Percentiles rank a stretch among this genome's conserved stretches.
These are phyloP conservation scores for Hyphopichia burtonii DNA, from an alignment of 1,139 yeast genomes.

Conservation along the genomic window DNA sequence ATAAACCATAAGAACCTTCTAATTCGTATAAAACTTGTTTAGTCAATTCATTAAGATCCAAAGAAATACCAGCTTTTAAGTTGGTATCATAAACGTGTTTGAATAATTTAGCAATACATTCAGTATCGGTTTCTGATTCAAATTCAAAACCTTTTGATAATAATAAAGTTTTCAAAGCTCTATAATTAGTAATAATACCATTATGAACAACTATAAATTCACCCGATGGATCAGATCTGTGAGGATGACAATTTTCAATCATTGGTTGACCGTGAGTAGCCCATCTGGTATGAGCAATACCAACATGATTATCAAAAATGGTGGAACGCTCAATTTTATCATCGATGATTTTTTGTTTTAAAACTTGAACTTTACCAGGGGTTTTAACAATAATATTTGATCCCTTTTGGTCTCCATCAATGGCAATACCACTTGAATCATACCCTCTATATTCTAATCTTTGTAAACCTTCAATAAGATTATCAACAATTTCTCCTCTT, in stretches of 20 bases:
- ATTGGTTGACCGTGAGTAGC: slow-evolving; percentile 98
- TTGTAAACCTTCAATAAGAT: slow-evolving; percentile 86
- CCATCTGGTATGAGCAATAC: slow-evolving; percentile 99
- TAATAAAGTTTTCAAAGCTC: slow-evolving; percentile 83
- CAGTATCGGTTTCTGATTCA: slow-evolving; percentile 96
- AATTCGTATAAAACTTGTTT: slow-evolving; percentile 90
- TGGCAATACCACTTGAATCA: slow-evolving; percentile 94
- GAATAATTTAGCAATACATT: slow-evolving; percentile 93
- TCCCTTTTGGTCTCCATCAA: slow-evolving; percentile 78
- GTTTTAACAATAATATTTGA: slow-evolving; percentile 62
- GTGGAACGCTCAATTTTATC: slow-evolving; percentile 57
- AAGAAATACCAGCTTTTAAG: slow-evolving; percentile 42
- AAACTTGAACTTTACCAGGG: slow-evolving; percentile 87
- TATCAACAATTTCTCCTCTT: slow-evolving; percentile 89
- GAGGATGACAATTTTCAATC: slow-evolving; percentile 91
- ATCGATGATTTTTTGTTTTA: slow-evolving; percentile 65
- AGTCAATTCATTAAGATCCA: slow-evolving; percentile 89
- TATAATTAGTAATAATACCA: slow-evolving; percentile 95
- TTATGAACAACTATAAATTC: slow-evolving; percentile 95
- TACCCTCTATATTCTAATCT: slow-evolving; percentile 97
- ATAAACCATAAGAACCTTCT: slow-evolving; percentile 96
- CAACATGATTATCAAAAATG: slow-evolving; percentile 82
- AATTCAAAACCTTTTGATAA: slow-evolving; percentile 76
- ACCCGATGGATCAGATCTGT: slow-evolving; percentile 75
- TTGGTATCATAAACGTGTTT: slow-evolving; percentile 87